Evolutionary conservation across 805 yeast species (phyloP), one percentile per base, ranked within the genome.

Genomic region (Barnettozyma sp.): DNA sequence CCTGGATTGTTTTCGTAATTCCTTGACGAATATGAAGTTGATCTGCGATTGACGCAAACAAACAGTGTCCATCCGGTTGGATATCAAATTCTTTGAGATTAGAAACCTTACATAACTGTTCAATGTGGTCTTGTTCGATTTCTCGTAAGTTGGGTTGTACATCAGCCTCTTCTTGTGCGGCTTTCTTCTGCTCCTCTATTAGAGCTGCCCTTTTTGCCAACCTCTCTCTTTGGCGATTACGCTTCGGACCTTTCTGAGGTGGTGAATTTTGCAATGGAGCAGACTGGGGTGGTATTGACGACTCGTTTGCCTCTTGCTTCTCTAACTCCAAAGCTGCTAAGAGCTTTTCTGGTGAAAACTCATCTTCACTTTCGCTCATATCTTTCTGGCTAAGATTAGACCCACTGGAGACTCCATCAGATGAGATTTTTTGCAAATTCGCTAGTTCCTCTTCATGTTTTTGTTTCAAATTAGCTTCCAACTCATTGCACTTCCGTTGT

Each of bases 21-120:
- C 52, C 59, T 21, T 73, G 84, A 16, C 94, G 71, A 4, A 50
- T 39, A 31, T 53, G 45, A 42, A 90, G 59, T 52, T 90, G 97
- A 54, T 90, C 95, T 16, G 78, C 66, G 14, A 90, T 70, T 0
- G 95, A 80, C 4, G 90, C 83, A 64, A 86, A 92, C 22, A 90
- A 62, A 66, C 98, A 92, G 56, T 90, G 90, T 0, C 97, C 98
- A 57, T 90, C 97, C 0, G 97, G 95, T 41, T 70, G 65, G 31
- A 87, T 82, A 45, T 87, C 94, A 42, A 67, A 59, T 44, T 79
- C 77, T 15, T 44, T 51, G n/a, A 85, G 60, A 5, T 67, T 60
- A 22, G 69, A 63, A 18, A 69, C 37, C 2, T 52, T 46, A 41
- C 92, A 73, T 19, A 80, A 51, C 24, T 64, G 64, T 14, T 65